Evolutionary conservation across 2,329 filamentous ascomycete genomes (phyloP), one percentile per base, ranked within the genome.

Genomic region (Colletotrichum sp.): DNA sequence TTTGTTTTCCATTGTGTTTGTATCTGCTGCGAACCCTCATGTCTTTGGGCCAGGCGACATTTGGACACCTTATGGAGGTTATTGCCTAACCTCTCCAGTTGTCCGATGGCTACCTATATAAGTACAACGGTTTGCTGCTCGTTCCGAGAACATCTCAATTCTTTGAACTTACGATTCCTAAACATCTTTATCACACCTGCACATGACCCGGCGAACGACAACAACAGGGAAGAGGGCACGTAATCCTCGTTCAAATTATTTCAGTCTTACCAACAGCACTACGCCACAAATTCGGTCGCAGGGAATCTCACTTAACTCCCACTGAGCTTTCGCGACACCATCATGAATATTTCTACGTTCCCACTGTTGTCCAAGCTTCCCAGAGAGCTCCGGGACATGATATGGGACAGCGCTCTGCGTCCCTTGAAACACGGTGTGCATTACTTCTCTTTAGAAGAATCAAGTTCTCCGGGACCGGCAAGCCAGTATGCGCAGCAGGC

Each of bases 191-290:
- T 48, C 18, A n/a, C 10, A 48, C 9, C 39, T 48, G 39, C 39
- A 48, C 0, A 0, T 48, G 22, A 48, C 1, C 39, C 36, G 18
- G 36, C 36, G 0, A 43, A n/a, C 36, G 0, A 39, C 0, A 39
- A 18, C 36, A 8, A 18, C 16, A 39, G 36, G 36, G 36, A 39
- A 15, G 36, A 39, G 36, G 1, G 8, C 36, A 18, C 36, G 36
- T 39, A 3, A 18, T 18, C 36, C 16, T 39, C 16, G 36, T 39
- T 43, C 16, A 16, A 18, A 43, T 10, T n/a, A 2, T 18, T 43
- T 43, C 36, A 6, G 36, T 48, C 3, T 0, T n/a, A n/a, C 39
- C 18, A 48, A 48, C 39, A 43, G 16, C 36, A 2, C 5, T 0
- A 6, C 39, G 39, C 0, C 0, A n/a, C 39, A 48, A 48, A 48